Percentiles rank a stretch among this genome's conserved stretches.
phyloP scores from a whole-genome alignment of 1,284 basidiomycete species.

The Ceratobasidium sp. region DNA sequence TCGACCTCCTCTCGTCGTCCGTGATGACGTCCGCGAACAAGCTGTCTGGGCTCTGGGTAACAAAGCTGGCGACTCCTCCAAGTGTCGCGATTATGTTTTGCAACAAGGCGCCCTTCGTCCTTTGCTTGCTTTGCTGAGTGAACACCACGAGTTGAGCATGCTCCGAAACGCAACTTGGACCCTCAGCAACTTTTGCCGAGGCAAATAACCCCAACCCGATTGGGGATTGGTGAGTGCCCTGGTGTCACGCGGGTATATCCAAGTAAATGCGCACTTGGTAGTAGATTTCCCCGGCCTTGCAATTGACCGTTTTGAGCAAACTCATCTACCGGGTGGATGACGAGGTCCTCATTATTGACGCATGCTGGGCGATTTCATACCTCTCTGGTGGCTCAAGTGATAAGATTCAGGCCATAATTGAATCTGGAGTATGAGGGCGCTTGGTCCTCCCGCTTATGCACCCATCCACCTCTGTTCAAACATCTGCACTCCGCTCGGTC shows the following conservation, averaged over 20 bases:
- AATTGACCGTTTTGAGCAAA: conserved; percentile 93
- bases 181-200: conserved; percentile 96
- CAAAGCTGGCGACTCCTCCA: conserved; percentile 65
- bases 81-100: conserved; percentile 62
- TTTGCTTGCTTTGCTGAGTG: conserved; percentile 63
- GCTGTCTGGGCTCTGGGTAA: conserved; percentile 72
- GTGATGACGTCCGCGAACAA: conserved; percentile 68
- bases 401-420: conserved; percentile 99
- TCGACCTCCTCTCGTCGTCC: conserved; percentile 81
- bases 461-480: conserved; percentile 83
- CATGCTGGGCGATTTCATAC: conserved; percentile 99
- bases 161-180: conserved; percentile 98
- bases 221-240: conserved; percentile 81
- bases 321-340: conserved; percentile 99
- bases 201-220: conserved; percentile 95
- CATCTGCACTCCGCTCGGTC: conserved; percentile 72
- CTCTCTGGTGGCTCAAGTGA: conserved; percentile 99
- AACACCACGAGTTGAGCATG: conserved; percentile 95
- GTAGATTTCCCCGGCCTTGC: conserved; percentile 90
- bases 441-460: conserved; percentile 99
- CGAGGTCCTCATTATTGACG: conserved; percentile 95
- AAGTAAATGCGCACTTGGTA: neutral
- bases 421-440: conserved; percentile 96
- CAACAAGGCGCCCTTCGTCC: conserved; percentile 65
- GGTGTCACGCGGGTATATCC: conserved; percentile 42